Evolutionary conservation across 352 stramenopile species (phyloP).

Genomic region (Pythium chondricola): DNA sequence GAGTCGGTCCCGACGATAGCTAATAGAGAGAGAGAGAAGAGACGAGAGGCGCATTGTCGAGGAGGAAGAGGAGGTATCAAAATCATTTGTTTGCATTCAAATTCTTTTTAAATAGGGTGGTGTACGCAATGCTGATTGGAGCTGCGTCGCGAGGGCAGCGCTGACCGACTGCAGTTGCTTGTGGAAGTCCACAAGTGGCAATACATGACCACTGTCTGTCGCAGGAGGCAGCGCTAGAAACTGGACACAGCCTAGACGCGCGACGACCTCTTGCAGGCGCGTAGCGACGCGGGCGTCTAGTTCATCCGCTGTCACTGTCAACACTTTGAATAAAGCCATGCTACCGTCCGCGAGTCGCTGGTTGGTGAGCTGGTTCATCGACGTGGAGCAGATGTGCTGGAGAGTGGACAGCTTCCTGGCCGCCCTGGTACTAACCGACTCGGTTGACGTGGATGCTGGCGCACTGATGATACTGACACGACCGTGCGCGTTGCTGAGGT

Average conservation of each 20-base stretch:
- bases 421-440: neutral
- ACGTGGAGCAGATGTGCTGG: slow-evolving; percentile 12
- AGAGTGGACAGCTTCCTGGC: slow-evolving; percentile 8
- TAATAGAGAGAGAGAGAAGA: too few species aligned
- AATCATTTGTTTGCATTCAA: too few species aligned
- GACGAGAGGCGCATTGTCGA: too few species aligned
- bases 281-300: slow-evolving; percentile 1
- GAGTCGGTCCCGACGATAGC: too few species aligned
- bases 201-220: slow-evolving; percentile 3
- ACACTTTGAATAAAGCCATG: slow-evolving; percentile 1
- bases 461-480: slow-evolving; percentile 7
- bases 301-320: slow-evolving; percentile 13
- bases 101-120: too few species aligned
- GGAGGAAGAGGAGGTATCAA: too few species aligned
- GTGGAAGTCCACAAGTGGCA: slow-evolving; percentile 19
- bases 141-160: slow-evolving; percentile 1
- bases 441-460: neutral
- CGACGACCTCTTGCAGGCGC: slow-evolving; percentile 9
- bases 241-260: slow-evolving; percentile 8
- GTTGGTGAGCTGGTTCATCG: neutral
- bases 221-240: slow-evolving; percentile 2
- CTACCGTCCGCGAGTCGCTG: neutral
- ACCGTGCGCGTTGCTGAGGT: slow-evolving; percentile 1
- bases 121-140: neutral
- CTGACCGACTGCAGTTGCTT: slow-evolving; percentile 7